These are phyloP conservation scores for Kodamaea sagamina DNA, from an alignment of 805 yeast species.

Conservation along the genomic window DNA sequence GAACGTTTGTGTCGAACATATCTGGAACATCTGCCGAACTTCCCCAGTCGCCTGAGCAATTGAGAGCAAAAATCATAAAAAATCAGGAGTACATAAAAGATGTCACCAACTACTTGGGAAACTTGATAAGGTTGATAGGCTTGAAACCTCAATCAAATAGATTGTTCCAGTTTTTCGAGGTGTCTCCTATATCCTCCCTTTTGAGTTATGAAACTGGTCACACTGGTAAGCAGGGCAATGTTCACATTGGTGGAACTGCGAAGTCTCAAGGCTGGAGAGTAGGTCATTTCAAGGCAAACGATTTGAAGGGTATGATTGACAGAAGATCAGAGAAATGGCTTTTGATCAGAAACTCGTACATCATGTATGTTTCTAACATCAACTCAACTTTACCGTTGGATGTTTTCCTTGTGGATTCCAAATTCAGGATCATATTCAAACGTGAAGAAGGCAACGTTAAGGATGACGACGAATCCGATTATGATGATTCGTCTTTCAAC, in stretches of 20 bases:
- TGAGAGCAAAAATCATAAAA: conserved; percentile 24
- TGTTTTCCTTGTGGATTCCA: conserved; percentile 82
- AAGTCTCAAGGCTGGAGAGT: conserved; percentile 95
- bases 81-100: conserved; percentile 44
- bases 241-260: conserved; percentile 80
- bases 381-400: conserved; percentile 87
- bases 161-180: conserved; percentile 82
- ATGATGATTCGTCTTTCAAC: conserved; percentile 41
- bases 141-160: conserved; percentile 81
- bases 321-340: conserved; percentile 95
- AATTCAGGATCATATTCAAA: conserved; percentile 60
- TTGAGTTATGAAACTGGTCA: conserved; percentile 79
- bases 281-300: conserved; percentile 79
- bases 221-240: conserved; percentile 86
- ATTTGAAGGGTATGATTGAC: conserved; percentile 80
- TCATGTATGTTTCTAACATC: conserved; percentile 83
- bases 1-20: conserved; percentile 32
- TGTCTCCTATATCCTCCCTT: conserved; percentile 84
- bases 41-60: conserved; percentile 33
- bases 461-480: conserved; percentile 46
- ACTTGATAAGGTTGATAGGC: conserved; percentile 57
- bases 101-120: conserved; percentile 68
- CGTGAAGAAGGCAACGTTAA: conserved; percentile 26
- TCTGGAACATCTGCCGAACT: conserved; percentile 22
- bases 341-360: conserved; percentile 77